Base-by-base conservation (phyloP, 345 rosid genomes). In the Pugionium cornutum region DNA sequence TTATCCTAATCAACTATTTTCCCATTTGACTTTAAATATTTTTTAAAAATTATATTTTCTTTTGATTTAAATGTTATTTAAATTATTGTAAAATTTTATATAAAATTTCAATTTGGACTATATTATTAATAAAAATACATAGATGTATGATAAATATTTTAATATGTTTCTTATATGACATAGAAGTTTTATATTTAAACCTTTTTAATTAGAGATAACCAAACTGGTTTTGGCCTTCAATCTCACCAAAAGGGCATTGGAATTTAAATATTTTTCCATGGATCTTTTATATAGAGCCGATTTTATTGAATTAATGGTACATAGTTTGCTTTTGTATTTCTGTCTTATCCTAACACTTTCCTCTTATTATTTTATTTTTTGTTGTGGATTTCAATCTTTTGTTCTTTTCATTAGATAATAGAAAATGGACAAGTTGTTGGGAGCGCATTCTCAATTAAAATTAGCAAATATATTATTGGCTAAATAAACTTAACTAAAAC, bases 381-480 rank as follows among this genome's bases (percentile, higher is more conserved):
- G 44, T 60, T 46, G 8, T 4, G 4, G 60, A 35, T 69, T 61
- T 69, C 62, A 62, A 62, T 29, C 62, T 70, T 62, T 46, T 70
- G 57, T 53, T 70, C 5, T 70, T 53, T 62, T 45, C 56, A 33
- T 28, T 52, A 34, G 34, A 53, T 28, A 6, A 70, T 53, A 42
- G 33, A 30, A 62, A 45, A 39, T 2, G 31, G 9, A 46, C 53
- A 9, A 37, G 57, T 62, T 44, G 62, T 62, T 70, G 34, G 49
- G 4, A 30, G 50, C 25, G 63, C 36, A 57, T 70, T 53, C 33
- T 50, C 55, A 1, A 69, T 51, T 34, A 35, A n/a, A n/a, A 33
- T 51, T 50, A 50, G 31, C 43, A 41, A 33, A 26, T 27, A 39
- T 10, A 57, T 29, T 36, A 56, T 4, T 7, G 33, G 5, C 42